Evolutionary conservation across 768 basidiomycete genomes (phyloP).

Genomic region (Boletellus ananiceps): DNA sequence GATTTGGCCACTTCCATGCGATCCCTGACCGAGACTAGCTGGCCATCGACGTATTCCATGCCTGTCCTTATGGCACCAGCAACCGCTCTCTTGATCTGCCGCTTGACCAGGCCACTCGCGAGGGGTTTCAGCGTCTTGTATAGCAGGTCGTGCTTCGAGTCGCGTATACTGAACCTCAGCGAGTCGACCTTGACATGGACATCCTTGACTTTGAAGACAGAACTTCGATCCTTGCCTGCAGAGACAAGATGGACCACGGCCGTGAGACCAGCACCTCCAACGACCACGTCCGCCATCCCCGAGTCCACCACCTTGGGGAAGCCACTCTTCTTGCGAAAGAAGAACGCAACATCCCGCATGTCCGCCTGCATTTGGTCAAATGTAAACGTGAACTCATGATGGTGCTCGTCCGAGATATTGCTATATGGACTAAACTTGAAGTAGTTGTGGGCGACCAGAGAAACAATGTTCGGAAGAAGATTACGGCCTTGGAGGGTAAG

Average conservation of each 20-base stretch:
- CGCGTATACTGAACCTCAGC: conserved; percentile 87
- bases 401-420: conserved; percentile 47
- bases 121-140: conserved; percentile 83
- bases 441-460: conserved; percentile 74
- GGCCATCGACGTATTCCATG: conserved; percentile 84
- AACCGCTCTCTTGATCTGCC: conserved; percentile 55
- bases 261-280: conserved; percentile 80
- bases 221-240: conserved; percentile 58
- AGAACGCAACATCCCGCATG: conserved; percentile 91
- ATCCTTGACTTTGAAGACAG: conserved; percentile 68
- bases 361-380: conserved; percentile 89
- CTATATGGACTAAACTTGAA: conserved; percentile 81
- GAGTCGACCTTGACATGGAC: conserved; percentile 80
- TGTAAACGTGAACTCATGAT: conserved; percentile 71
- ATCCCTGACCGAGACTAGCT: conserved; percentile 84
- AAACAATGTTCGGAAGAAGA: conserved; percentile 78
- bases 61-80: conserved; percentile 70
- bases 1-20: conserved; percentile 62
- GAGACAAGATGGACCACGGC: conserved; percentile 58
- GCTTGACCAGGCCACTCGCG: conserved; percentile 80
- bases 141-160: conserved; percentile 83
- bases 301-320: conserved; percentile 77
- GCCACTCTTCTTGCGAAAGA: conserved; percentile 81
- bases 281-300: conserved; percentile 78
- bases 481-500: conserved; percentile 84